Conservation (phyloP, 495 filamentous ascomycete genomes). For the Penicillium silybi region DNA sequence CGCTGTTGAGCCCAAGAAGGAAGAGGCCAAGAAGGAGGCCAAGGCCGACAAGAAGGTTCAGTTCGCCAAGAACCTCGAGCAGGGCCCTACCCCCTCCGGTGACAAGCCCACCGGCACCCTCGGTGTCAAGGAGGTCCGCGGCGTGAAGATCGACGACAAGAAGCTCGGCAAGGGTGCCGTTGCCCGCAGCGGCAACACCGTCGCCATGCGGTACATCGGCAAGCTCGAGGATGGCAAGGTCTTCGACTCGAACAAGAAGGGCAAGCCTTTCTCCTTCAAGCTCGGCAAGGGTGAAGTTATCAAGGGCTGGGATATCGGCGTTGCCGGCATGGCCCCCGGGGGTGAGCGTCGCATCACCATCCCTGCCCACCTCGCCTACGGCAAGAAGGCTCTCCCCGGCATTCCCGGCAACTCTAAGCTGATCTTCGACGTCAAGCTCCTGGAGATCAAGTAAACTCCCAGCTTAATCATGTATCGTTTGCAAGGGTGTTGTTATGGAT, state of each 20-base stretch:
- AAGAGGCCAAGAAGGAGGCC: constrained; percentile 47
- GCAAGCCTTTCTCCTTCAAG: constrained; percentile 93
- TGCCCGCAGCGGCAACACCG: constrained; percentile 79
- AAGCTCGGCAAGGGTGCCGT: constrained; percentile 78
- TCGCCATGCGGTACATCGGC: constrained; percentile 95
- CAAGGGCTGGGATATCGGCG: constrained; percentile 96
- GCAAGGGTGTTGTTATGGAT: constrained; percentile 34
- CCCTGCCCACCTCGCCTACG: constrained; percentile 81
- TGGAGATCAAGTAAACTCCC: constrained; percentile 57
- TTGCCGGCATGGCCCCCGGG: constrained; percentile 86
- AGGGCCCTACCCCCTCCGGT: constrained; percentile 75
- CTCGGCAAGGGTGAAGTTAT: constrained; percentile 93
- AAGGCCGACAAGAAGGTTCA: constrained; percentile 89
- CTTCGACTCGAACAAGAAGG: constrained; percentile 97
- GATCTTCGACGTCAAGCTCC: constrained; percentile 87
- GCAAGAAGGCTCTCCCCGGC: constrained; percentile 68
- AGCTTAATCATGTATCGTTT: constrained; percentile 19
- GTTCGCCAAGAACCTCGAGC: constrained; percentile 97
- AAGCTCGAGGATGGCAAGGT: constrained; percentile 89
- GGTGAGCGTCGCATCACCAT: constrained; percentile 90
- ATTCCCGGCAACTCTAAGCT: constrained; percentile 90
- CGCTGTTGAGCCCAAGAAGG: constrained; percentile 49
- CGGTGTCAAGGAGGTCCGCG: constrained; percentile 73
- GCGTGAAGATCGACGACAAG: constrained; percentile 91
- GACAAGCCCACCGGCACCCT: constrained; percentile 54